Evolutionary conservation across 1,284 basidiomycete genomes (phyloP), one percentile per base, ranked within the genome.

Genomic region (Mrakiaceae sp.): DNA sequence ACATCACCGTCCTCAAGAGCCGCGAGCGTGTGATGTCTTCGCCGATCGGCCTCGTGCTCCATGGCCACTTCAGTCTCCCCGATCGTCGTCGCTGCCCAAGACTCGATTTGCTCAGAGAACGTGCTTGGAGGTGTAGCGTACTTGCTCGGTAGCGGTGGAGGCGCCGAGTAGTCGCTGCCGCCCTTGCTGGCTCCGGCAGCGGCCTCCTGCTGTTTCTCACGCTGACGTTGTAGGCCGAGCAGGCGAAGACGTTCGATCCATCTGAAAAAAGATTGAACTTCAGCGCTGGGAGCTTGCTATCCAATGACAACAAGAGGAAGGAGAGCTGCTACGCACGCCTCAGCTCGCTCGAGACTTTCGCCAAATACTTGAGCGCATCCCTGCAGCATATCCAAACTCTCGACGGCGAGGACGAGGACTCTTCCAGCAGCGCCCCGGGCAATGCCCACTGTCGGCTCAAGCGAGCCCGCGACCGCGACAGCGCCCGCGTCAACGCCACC

Each of bases 371-470:
- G 81, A 8, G 89, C 90, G 39, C 94, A 88, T 49, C 87, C 85
- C 50, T 86, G 81, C 79, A 95, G 84, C 86, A 94, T 93, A 72
- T 94, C 90, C 74, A 95, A 74, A 72, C 88, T 90, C 78, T 95
- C 92, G 40, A 87, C 89, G 16, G 91, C 90, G 9, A 95, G 83
- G 9, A 86, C 85, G 70, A 95, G 73, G 49, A 95, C 85, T 59
- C 87, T 79, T 73, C 89, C 87, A 9, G 91, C 89, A 12, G 90
- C 87, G 42, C 84, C 80, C 1, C 82, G 81, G 8, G 86, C 85
- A 0, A 82, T 77, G 8, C 71, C 64, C 27, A 67, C 69, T 6
- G 69, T 69, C n/a, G 67, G 65, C n/a, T 58, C 64, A 43, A 64
- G 60, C 44, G 14, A 55, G 14, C 58, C 60, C 40, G 16, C 48